Evolutionary conservation across 1,284 basidiomycete genomes (phyloP), one percentile per base, ranked within the genome.

Genomic region (Heterobasidion occidentale): DNA sequence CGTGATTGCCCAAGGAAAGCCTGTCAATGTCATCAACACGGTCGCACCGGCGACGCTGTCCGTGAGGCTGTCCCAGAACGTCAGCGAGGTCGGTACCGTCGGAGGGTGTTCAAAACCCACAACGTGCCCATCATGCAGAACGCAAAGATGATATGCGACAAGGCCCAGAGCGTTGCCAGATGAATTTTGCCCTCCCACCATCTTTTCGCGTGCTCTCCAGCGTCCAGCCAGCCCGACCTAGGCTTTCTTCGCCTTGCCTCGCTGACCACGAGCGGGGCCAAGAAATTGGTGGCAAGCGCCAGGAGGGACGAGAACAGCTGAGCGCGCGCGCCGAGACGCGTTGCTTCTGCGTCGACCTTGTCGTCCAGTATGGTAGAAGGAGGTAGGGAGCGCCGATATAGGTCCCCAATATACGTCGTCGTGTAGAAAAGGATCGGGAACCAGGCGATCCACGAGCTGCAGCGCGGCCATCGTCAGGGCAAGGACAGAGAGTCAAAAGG

Each of bases 371-470:
- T 63, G 54, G 60, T 60, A 42, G 72, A 71, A 55, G 67, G 65
- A 8, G 74, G 65, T 0, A 73, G 74, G 0, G 76, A 69, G 3
- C 73, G 73, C 62, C 86, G 88, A 76, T 96, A 85, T 12, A 95
- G 79, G 64, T 95, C 93, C 11, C 89, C 88, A 52, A 96, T 81
- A 73, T 94, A 98, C 12, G 91, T 75, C 0, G 88, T 88, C 0
- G 86, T 88, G 74, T 93, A 96, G 72, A 96, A 95, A 2, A 95
- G 74, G 34, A 94, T 74, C 0, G 93, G 93, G 64, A 94, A 95
- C 93, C 93, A 95, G 3, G 83, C 89, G 57, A 92, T 76, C 81
- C 83, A 92, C 3, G 86, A 79, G 60, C 89, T 91, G 60, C 12
- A 36, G 17, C 58, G n/a, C 35, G 36, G 58, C 45, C 35, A 49